A percentile compares a stretch with the other conserved stretches of the same genome.
These are phyloP conservation scores for Asterophora lycoperdoides DNA, from an alignment of 768 basidiomycete genomes.

Conservation along the genomic window DNA sequence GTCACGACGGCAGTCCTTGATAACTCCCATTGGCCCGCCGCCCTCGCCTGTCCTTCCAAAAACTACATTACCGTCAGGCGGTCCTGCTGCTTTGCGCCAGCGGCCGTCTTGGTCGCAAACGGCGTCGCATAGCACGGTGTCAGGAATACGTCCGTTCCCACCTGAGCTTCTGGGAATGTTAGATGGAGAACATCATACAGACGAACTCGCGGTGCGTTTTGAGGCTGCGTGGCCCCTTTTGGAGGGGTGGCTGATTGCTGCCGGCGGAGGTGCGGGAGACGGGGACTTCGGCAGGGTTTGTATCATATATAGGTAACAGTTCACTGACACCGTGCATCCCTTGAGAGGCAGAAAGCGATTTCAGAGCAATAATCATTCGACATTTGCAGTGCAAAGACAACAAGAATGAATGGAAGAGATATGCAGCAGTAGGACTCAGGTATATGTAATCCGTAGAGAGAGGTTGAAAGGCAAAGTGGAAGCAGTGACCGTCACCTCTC, in stretches of 20 bases:
- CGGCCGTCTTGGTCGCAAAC: slow-evolving; percentile 14
- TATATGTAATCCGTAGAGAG: slow-evolving; percentile 59
- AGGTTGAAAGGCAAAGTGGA: slow-evolving; percentile 83
- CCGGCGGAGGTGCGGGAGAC: slow-evolving; percentile 58
- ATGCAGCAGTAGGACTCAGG: slow-evolving; percentile 11
- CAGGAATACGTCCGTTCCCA: slow-evolving; percentile 39
- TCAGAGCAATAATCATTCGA: slow-evolving; percentile 2
- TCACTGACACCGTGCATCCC: background rate
- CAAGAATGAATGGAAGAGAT: background rate
- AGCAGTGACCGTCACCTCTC: slow-evolving; percentile 87
- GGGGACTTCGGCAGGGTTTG: slow-evolving; percentile 70
- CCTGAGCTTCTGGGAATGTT: slow-evolving; percentile 55
- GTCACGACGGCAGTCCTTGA: slow-evolving; percentile 38
- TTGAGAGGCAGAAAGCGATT: background rate
- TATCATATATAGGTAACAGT: slow-evolving; percentile 67
- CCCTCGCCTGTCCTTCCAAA: slow-evolving; percentile 55
- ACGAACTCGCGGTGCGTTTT: slow-evolving; percentile 82
- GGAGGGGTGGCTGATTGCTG: slow-evolving; percentile 61
- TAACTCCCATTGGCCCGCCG: slow-evolving; percentile 43
- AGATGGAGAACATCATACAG: slow-evolving; percentile 89
- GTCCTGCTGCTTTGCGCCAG: slow-evolving; percentile 10
- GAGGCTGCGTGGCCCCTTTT: slow-evolving; percentile 81
- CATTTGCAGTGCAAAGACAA: background rate
- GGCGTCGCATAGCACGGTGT: slow-evolving; percentile 18
- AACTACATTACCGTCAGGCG: slow-evolving; percentile 6